These are phyloP conservation scores for Monilinia fructigena DNA, from an alignment of 2,329 filamentous ascomycete species.

Conservation along the genomic window DNA sequence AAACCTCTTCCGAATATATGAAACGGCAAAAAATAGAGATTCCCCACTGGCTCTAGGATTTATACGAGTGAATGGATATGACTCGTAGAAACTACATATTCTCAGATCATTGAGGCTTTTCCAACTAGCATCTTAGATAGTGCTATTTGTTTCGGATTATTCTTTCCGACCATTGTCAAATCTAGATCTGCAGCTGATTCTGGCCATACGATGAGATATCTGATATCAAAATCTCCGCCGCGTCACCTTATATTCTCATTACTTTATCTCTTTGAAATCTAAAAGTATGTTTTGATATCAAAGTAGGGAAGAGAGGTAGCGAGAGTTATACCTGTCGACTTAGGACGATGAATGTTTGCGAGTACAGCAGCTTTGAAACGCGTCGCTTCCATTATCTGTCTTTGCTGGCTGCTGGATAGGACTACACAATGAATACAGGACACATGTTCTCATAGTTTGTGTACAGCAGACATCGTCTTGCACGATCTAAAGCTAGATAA, in stretches of 20 bases:
- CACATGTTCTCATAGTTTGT: neutral
- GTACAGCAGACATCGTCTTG: neutral
- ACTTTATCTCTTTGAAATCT: neutral
- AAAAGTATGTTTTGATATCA: neutral
- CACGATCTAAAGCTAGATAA: neutral
- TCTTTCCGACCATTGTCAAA: neutral
- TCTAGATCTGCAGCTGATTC: neutral
- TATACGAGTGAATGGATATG: neutral
- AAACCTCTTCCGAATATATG: neutral
- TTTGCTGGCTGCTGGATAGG: neutral
- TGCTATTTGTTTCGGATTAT: neutral
- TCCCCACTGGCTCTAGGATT: neutral
- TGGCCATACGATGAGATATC: neutral
- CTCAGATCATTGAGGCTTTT: neutral
- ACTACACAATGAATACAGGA: neutral
- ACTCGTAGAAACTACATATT: neutral
- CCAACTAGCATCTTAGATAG: neutral
- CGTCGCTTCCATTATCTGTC: neutral
- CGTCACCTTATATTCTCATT: neutral
- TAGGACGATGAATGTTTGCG: neutral
- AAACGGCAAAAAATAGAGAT: constrained; percentile 2
- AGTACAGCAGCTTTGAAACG: constrained; percentile 5
- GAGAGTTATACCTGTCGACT: neutral
- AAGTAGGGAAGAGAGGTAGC: neutral
- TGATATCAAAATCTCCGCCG: neutral